A percentile compares a stretch with the other conserved stretches of the same genome.
phyloP scores from a whole-genome alignment of 2,329 filamentous ascomycete species.

The Neospermospora avenae region DNA sequence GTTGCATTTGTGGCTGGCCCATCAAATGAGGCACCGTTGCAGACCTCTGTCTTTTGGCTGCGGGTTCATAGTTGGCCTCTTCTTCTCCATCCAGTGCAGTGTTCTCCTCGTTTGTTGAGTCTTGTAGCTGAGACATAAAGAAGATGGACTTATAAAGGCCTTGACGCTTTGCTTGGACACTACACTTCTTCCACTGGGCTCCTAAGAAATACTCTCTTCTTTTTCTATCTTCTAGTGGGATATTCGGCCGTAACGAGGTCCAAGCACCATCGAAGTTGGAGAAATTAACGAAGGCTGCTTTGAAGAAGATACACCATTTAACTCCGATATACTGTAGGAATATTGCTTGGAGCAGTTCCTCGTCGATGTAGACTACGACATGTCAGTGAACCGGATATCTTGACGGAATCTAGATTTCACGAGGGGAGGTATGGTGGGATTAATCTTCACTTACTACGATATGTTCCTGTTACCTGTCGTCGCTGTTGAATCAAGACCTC shows the following conservation, averaged over 20 bases:
- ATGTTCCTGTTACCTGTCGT: conserved; percentile 55
- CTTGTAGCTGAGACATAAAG: conserved; percentile 32
- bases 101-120: conserved; percentile 17
- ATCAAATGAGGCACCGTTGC: conserved; percentile 44
- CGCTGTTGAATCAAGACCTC: conserved; percentile 48
- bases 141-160: conserved; percentile 29
- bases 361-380: conserved; percentile 50
- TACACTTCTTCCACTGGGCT: conserved; percentile 17
- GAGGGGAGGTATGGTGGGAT: background rate
- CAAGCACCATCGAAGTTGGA: conserved; percentile 27
- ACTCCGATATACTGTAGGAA: conserved; percentile 53
- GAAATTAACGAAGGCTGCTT: conserved; percentile 37
- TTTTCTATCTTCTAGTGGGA: conserved; percentile 19
- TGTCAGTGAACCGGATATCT: background rate
- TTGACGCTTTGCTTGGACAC: conserved; percentile 27
- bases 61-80: conserved; percentile 22
- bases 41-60: conserved; percentile 4
- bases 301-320: conserved; percentile 48
- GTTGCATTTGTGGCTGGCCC: background rate
- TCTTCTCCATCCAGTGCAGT: conserved; percentile 25
- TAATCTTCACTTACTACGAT: conserved; percentile 38
- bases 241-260: conserved; percentile 20
- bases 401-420: too few relatives aligned
- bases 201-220: conserved; percentile 31
- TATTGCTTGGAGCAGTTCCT: conserved; percentile 54